These are phyloP conservation scores for Suhomyces kunorum DNA, from an alignment of 1,139 yeast genomes.

Conservation along the genomic window DNA sequence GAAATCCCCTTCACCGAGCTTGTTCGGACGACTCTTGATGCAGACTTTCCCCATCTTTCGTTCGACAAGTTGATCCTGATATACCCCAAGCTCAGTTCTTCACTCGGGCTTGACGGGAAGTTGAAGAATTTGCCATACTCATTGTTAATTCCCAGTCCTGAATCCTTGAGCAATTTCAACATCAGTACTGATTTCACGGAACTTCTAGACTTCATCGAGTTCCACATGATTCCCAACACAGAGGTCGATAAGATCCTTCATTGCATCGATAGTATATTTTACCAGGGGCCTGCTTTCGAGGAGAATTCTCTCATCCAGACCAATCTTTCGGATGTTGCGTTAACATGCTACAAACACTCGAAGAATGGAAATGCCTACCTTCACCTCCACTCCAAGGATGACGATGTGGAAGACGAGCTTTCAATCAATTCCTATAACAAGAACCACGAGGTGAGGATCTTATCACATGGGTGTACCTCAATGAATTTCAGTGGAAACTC, in stretches of 20 bases:
- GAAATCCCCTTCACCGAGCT: constrained; percentile 59
- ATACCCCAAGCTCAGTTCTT: constrained; percentile 29
- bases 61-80: constrained; percentile 51
- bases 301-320: constrained; percentile 22
- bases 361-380: constrained; percentile 42
- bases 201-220: constrained; percentile 56
- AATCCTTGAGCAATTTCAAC: constrained; percentile 55
- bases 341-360: constrained; percentile 46
- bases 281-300: constrained; percentile 1
- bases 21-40: constrained; percentile 47
- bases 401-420: constrained; percentile 23
- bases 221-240: constrained; percentile 69
- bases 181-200: constrained; percentile 46
- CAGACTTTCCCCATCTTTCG: constrained; percentile 41
- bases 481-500: constrained; percentile 22
- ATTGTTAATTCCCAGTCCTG: constrained; percentile 70
- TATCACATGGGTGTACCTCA: constrained; percentile 67
- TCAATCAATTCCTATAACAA: constrained; percentile 47
- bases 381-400: constrained; percentile 21
- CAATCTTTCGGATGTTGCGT: constrained; percentile 40
- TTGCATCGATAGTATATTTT: constrained; percentile 28
- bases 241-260: constrained; percentile 37
- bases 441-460: constrained; percentile 65
- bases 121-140: constrained; percentile 51
- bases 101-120: constrained; percentile 20